These are phyloP conservation scores for Mycena haematopus DNA, from an alignment of 768 basidiomycete species.

Conservation along the genomic window DNA sequence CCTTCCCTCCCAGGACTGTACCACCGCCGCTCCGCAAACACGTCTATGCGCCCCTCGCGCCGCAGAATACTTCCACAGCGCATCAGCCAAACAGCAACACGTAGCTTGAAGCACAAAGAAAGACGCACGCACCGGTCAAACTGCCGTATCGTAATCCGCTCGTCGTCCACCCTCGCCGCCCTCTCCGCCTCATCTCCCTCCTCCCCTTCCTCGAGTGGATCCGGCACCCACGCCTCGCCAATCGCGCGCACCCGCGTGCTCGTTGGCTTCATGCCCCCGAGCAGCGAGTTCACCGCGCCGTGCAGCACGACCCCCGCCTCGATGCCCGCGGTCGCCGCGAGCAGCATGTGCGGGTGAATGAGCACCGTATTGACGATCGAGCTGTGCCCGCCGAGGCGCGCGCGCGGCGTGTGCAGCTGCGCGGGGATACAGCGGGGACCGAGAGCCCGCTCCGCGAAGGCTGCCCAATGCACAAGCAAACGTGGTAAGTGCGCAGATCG, in stretches of 20 bases:
- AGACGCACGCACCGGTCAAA: slow-evolving; percentile 18
- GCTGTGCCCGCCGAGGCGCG: slow-evolving; percentile 67
- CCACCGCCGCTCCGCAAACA: slow-evolving; percentile 16
- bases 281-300: slow-evolving; percentile 47
- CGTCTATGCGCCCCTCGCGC: slow-evolving; percentile 2
- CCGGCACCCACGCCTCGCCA: slow-evolving; percentile 14
- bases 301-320: slow-evolving; percentile 75
- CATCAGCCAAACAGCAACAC: not conserved
- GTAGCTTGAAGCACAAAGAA: not conserved
- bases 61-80: slow-evolving; percentile 9
- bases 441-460: slow-evolving; percentile 49
- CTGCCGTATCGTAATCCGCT: slow-evolving; percentile 12
- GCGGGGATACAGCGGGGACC: slow-evolving; percentile 61
- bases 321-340: slow-evolving; percentile 74
- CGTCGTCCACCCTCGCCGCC: not conserved
- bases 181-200: not conserved
- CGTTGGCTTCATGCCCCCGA: slow-evolving; percentile 17
- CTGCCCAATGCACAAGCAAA: slow-evolving; percentile 35
- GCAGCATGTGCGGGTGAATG: slow-evolving; percentile 74
- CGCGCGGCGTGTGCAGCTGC: slow-evolving; percentile 68
- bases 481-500: not conserved
- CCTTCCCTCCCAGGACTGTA: not conserved
- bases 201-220: slow-evolving; percentile 6
- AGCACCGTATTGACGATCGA: slow-evolving; percentile 80
- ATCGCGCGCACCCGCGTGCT: slow-evolving; percentile 10